Conservation (phyloP, 495 filamentous ascomycete genomes). For the Penicillium daleae region DNA sequence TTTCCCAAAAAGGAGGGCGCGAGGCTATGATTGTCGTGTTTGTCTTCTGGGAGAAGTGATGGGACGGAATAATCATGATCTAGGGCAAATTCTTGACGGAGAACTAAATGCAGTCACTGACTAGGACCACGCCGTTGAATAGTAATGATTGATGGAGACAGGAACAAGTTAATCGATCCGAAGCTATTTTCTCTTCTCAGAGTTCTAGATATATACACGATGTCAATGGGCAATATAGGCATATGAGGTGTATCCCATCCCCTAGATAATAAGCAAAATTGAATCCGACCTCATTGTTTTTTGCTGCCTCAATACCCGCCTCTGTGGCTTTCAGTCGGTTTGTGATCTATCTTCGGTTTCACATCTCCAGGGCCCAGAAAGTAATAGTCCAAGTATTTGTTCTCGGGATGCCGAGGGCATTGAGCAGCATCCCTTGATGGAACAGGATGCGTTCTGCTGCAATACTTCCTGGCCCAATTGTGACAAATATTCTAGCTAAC, state of each 20-base stretch:
- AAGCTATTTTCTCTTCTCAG: too few relatives aligned
- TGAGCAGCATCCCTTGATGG: background rate
- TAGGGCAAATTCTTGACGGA: background rate
- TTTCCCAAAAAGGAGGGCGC: background rate
- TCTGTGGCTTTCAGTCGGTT: background rate
- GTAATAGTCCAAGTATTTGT: background rate
- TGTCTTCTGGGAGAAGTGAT: background rate
- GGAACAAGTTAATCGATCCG: background rate
- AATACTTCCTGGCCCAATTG: background rate
- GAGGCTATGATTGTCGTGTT: background rate
- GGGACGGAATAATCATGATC: background rate
- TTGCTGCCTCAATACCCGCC: background rate
- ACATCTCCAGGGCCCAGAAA: conserved; percentile 2
- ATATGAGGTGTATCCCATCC: too few relatives aligned
- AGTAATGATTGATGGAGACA: background rate
- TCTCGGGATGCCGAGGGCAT: background rate
- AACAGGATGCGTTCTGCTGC: background rate
- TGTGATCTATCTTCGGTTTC: conserved; percentile 3
- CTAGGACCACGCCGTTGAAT: background rate
- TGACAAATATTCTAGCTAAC: background rate
- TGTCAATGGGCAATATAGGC: too few relatives aligned
- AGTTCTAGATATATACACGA: too few relatives aligned
- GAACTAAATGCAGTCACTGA: background rate
- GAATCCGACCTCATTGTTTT: background rate
- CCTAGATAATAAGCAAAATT: too few relatives aligned